Evolutionary conservation across 2,329 filamentous ascomycete genomes (phyloP), one percentile per base, ranked within the genome.

Genomic region (Colletotrichum chlorophyti): DNA sequence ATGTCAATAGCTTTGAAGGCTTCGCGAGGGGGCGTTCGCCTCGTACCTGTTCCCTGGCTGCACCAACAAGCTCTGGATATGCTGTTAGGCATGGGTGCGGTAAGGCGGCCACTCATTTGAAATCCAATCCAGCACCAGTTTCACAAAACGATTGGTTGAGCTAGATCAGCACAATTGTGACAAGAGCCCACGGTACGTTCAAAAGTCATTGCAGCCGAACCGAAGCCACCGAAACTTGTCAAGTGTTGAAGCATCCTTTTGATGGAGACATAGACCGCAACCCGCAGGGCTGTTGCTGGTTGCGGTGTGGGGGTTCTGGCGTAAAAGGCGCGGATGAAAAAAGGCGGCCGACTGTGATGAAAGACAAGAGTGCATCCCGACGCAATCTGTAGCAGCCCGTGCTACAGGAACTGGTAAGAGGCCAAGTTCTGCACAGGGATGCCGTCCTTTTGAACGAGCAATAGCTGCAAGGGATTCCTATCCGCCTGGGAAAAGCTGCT

Each of bases 81-180:
- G 7, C 24, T 35, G 14, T 21, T 41, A 41, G 51, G 24, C 43
- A 55, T 31, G 37, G 19, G 27, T 31, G 12, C 11, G 14, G n/a
- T 17, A 59, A 48, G 17, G 35, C 11, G 21, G 32, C 29, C 27
- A 12, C 23, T 42, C 17, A 23, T 24, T 23, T 29, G 12, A 29
- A 37, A n/a, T 27, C 24, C 50, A 38, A 43, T 32, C 14, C 27
- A 29, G 42, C n/a, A 41, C 45, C 24, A 24, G 55, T 55, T 55
- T 59, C 55, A 49, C 9, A 38, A 38, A 29, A 24, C 23, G 48
- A 31, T 41, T 53, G 26, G 34, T 4, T 34, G 31, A 34, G 48
- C 47, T 26, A 58, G 53, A 58, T 58, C 54, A 35, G 54, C 40
- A 27, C 15, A 41, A 41, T 40, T 53, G 54, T 50, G 23, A 42